Percentiles rank a stretch among this genome's conserved stretches.
phyloP scores from a whole-genome alignment of 225 moss, liverwort and hornwort genomes.

The Antitrichia curtipendula region DNA sequence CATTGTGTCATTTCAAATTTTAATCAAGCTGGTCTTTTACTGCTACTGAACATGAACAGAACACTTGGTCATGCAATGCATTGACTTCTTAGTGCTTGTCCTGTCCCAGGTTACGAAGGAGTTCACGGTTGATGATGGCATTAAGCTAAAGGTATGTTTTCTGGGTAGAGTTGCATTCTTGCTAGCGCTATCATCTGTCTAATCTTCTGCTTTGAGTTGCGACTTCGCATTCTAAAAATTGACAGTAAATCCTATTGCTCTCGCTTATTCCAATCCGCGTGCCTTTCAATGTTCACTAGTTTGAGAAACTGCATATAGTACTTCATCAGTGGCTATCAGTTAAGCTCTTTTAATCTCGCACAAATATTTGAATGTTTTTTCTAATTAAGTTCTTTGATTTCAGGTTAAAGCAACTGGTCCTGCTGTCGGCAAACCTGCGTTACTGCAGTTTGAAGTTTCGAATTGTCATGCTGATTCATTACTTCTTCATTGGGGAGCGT shows the following conservation, averaged over 20 bases:
- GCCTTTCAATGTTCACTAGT: not conserved
- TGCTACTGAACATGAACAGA: not conserved
- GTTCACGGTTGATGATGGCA: slow-evolving; percentile 29
- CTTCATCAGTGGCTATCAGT: not conserved
- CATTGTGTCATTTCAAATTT: not conserved
- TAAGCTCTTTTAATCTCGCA: not conserved
- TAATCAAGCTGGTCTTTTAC: not conserved
- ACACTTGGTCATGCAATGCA: not conserved
- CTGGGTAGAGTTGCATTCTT: not conserved
- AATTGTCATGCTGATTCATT: slow-evolving; percentile 32
- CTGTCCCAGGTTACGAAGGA: slow-evolving; percentile 25
- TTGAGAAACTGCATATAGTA: not conserved
- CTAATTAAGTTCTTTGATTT: not conserved
- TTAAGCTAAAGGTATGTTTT: slow-evolving; percentile 23
- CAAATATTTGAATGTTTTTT: not conserved
- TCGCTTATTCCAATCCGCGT: not conserved
- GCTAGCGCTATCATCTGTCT: not conserved
- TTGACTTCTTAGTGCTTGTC: not conserved
- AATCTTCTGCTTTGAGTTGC: not conserved
- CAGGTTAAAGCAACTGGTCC: slow-evolving; percentile 50
- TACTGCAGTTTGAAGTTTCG: slow-evolving; percentile 52
- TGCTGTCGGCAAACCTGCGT: slow-evolving; percentile 43
- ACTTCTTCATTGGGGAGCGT: slow-evolving; percentile 83
- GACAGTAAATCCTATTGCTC: not conserved
- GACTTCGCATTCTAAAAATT: not conserved